Evolutionary conservation across 441 rosid genomes (phyloP).

Genomic region (Bruguiera hainesii): DNA sequence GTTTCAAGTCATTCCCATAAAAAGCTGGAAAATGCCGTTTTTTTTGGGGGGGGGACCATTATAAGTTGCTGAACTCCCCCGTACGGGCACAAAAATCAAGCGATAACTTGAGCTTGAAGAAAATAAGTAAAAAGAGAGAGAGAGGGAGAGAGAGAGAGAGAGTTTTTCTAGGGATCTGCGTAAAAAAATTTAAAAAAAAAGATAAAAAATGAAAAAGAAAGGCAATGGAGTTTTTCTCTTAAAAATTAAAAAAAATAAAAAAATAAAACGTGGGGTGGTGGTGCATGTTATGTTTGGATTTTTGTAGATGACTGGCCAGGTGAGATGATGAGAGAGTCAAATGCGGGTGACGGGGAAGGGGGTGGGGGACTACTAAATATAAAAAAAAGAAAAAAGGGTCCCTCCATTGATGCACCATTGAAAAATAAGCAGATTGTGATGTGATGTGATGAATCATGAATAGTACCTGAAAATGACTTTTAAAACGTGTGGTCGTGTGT

Average conservation of each 20-base stretch:
- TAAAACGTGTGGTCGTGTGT: too few species aligned
- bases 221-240: too few species aligned
- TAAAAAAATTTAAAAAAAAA: background rate
- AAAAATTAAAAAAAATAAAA: background rate
- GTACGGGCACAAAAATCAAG: slow-evolving; percentile 29
- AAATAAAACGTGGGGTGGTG: background rate
- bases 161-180: slow-evolving; percentile 32
- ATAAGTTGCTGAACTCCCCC: slow-evolving; percentile 21
- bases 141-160: too few species aligned
- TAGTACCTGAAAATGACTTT: too few species aligned
- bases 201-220: background rate
- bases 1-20: background rate
- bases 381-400: too few species aligned
- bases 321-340: slow-evolving; percentile 8
- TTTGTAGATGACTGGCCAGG: background rate
- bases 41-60: too few species aligned
- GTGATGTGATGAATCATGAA: too few species aligned
- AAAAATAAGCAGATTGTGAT: too few species aligned
- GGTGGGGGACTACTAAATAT: background rate
- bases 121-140: too few species aligned
- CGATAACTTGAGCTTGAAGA: background rate
- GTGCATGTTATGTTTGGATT: background rate
- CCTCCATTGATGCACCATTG: too few species aligned
- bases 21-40: background rate
- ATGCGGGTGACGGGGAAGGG: slow-evolving; percentile 6